Conservation (phyloP, 345 rosid species). For the sweet orange (Citrus sinensis) region DVS_A1.0 CM039163.1:25605001-25605500, state of each 20-base stretch:
- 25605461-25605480: slow-evolving; percentile 84
- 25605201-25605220: slow-evolving; percentile 54
- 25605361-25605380: slow-evolving; percentile 88
- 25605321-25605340: background rate
- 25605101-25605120: slow-evolving; percentile 78
- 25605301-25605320: background rate
- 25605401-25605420: slow-evolving; percentile 93
- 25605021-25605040: slow-evolving; percentile 45
- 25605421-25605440: slow-evolving; percentile 90
- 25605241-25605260: slow-evolving; percentile 48
- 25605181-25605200: slow-evolving; percentile 83
- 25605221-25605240: slow-evolving; percentile 82
- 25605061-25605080: slow-evolving; percentile 2
- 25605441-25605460: slow-evolving; percentile 84
- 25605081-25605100: slow-evolving; percentile 19
- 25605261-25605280: background rate
- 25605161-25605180: slow-evolving; percentile 98
- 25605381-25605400: slow-evolving; percentile 89
- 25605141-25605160: slow-evolving; percentile 82
- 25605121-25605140: slow-evolving; percentile 71
- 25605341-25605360: slow-evolving; percentile 13
- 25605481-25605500: slow-evolving; percentile 91
- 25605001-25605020: slow-evolving; percentile 77
- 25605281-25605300: background rate
- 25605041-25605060: background rate